Percentiles rank a stretch among this genome's conserved stretches.
phyloP scores from a whole-genome alignment of 2,329 filamentous ascomycete genomes.

The Xylariales sp. region DNA sequence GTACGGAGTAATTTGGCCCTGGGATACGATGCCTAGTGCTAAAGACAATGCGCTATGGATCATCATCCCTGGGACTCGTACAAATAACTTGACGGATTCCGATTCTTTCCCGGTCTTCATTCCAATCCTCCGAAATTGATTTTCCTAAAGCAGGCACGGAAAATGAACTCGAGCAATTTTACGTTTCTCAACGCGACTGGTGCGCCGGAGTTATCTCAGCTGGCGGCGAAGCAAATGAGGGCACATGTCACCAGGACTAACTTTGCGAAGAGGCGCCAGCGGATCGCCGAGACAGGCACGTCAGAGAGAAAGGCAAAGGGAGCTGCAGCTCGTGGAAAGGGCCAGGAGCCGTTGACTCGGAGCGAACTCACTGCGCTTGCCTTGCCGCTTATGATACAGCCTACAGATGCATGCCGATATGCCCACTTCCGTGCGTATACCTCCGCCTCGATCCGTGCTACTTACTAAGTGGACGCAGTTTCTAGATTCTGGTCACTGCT shows the following conservation, averaged over 20 bases:
- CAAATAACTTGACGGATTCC: not conserved
- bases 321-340: not conserved
- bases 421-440: not conserved
- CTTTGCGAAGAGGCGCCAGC: slow-evolving; percentile 16
- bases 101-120: not conserved
- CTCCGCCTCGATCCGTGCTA: not conserved
- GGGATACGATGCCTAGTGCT: too few relatives aligned
- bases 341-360: not conserved
- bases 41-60: not conserved
- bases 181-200: slow-evolving; percentile 16
- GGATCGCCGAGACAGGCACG: too few relatives aligned
- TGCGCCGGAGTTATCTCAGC: slow-evolving; percentile 12
- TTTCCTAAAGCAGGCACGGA: slow-evolving; percentile 12
- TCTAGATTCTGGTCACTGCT: not conserved
- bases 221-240: slow-evolving; percentile 14
- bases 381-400: too few relatives aligned
- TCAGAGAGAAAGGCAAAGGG: too few relatives aligned
- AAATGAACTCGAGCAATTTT: slow-evolving; percentile 13
- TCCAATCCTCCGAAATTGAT: slow-evolving; percentile 7
- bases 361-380: not conserved
- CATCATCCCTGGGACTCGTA: not conserved
- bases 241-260: slow-evolving; percentile 17
- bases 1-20: too few relatives aligned
- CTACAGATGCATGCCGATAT: not conserved
- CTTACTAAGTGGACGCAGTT: not conserved